Evolutionary conservation across 345 rosid genomes (phyloP).

Genomic region (Mallotus nudiflorus): DNA sequence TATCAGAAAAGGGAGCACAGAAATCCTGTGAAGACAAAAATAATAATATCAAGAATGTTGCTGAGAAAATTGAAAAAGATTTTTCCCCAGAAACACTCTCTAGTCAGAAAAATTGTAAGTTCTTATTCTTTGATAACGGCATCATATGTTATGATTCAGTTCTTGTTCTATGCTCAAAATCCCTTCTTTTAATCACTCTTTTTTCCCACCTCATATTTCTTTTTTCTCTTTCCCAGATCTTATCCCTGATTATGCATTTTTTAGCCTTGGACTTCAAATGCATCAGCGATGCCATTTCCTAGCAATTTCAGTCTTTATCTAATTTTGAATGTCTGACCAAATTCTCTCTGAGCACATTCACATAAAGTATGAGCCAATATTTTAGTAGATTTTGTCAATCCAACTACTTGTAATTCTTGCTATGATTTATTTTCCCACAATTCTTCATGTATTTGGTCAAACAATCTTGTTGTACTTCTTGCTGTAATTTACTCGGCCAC

Average conservation of each 20-base stretch:
- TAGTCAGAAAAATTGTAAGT: slow-evolving; percentile 57
- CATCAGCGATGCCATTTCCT: neutral
- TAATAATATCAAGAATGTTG: slow-evolving; percentile 40
- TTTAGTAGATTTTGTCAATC: neutral
- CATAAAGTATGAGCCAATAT: neutral
- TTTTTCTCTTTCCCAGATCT: neutral
- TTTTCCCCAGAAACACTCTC: slow-evolving; percentile 48
- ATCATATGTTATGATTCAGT: neutral
- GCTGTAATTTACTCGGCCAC: too few relatives aligned
- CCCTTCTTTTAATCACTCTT: neutral
- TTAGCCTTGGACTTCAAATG: neutral
- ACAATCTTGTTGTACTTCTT: neutral
- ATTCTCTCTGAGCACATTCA: neutral
- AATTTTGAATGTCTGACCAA: neutral
- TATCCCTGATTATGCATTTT: slow-evolving; percentile 1
- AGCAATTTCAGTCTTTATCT: too few relatives aligned
- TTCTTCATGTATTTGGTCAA: too few relatives aligned
- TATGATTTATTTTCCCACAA: neutral
- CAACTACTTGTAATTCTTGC: neutral
- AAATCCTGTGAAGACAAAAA: slow-evolving; percentile 43
- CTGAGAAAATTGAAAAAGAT: slow-evolving; percentile 47
- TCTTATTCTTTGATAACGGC: slow-evolving; percentile 19
- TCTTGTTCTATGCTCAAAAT: neutral
- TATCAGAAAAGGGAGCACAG: slow-evolving; percentile 36
- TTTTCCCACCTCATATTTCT: neutral